Percentiles rank a stretch among this genome's conserved stretches.
Conservation (phyloP, 768 basidiomycete species). For the Leccinum rimulosum region DNA sequence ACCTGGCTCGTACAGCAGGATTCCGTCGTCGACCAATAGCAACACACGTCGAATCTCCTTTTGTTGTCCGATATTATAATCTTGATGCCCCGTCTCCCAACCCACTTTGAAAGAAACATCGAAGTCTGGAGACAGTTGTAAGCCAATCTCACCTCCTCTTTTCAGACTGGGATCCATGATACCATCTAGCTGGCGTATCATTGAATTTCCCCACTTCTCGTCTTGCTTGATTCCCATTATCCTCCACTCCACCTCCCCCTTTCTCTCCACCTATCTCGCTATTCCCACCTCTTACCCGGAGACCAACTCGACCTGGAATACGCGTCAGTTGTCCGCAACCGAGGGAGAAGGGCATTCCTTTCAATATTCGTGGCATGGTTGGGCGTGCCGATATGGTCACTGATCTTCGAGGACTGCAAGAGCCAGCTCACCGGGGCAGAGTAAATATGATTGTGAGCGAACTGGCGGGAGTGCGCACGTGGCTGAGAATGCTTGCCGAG, state of each 20-base stretch:
- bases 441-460: too few species aligned
- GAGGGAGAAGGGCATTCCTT: too few species aligned
- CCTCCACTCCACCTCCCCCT: slow-evolving; percentile 85
- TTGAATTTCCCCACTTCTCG: slow-evolving; percentile 85
- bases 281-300: slow-evolving; percentile 8
- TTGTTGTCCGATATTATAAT: slow-evolving; percentile 2
- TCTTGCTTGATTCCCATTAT: slow-evolving; percentile 87
- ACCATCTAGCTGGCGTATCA: slow-evolving; percentile 78
- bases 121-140: slow-evolving; percentile 95
- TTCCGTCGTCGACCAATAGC: slow-evolving; percentile 53
- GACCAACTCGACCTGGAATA: background rate
- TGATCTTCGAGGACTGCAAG: too few species aligned
- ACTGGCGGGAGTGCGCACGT: too few species aligned
- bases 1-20: slow-evolving; percentile 78
- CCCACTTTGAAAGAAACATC: slow-evolving; percentile 85
- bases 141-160: slow-evolving; percentile 30
- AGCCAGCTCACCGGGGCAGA: too few species aligned
- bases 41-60: slow-evolving; percentile 19
- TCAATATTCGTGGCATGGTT: too few species aligned
- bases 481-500: too few species aligned
- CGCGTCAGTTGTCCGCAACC: too few species aligned
- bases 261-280: slow-evolving; percentile 62
- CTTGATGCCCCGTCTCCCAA: slow-evolving; percentile 59
- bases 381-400: too few species aligned
- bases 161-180: slow-evolving; percentile 2